These are phyloP conservation scores for Cladophialophora chaetospira DNA, from an alignment of 2,329 filamentous ascomycete genomes.

Conservation along the genomic window DNA sequence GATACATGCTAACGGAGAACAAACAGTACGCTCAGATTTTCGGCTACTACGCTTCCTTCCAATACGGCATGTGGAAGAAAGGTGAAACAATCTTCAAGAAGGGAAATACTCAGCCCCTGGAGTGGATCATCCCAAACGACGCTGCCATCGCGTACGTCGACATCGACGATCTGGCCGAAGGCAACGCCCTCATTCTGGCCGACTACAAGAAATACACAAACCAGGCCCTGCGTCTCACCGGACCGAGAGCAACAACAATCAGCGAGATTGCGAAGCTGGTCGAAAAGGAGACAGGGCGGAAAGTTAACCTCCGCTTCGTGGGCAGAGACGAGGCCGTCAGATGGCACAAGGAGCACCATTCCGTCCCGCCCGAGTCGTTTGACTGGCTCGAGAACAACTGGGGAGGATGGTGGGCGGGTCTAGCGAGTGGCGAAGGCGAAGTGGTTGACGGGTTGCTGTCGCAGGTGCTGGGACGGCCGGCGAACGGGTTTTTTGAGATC, in stretches of 20 bases:
- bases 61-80: not conserved
- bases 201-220: not conserved
- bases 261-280: constrained; percentile 8
- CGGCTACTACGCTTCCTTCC: not conserved
- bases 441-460: not conserved
- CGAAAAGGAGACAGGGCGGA: not conserved
- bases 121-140: constrained; percentile 5
- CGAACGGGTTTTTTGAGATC: constrained; percentile 2
- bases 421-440: not conserved
- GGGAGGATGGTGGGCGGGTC: constrained; percentile 2
- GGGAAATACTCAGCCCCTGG: not conserved
- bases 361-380: not conserved
- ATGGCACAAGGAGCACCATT: constrained; percentile 1
- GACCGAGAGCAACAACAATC: not conserved
- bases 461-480: not conserved
- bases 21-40: constrained; percentile 2
- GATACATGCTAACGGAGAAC: no score
- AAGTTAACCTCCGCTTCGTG: not conserved
- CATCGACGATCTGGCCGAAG: constrained; percentile 8
- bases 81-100: not conserved
- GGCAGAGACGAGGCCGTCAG: not conserved
- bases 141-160: constrained; percentile 4
- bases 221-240: constrained; percentile 1
- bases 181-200: constrained; percentile 3
- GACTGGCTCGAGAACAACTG: constrained; percentile 10